Evolutionary conservation across 2,329 filamentous ascomycete genomes (phyloP), one percentile per base, ranked within the genome.

Genomic region (Paecilomyces dactylethromorphus): DNA sequence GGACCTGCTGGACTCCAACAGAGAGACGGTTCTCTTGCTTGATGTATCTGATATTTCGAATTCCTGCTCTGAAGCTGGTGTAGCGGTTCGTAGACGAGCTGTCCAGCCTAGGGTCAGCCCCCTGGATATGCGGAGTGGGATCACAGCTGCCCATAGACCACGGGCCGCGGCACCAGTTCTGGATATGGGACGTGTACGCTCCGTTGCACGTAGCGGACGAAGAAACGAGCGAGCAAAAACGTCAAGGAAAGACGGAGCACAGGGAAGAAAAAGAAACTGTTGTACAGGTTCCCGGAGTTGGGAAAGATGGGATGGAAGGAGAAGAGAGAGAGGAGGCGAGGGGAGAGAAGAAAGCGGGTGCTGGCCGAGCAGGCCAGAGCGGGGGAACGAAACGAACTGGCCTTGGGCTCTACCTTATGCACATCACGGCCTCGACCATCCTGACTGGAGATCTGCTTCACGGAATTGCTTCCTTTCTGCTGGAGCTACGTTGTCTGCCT

Each of bases 261-360:
- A 67, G 66, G 60, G 64, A 65, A 57, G 45, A 15, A 69, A 63
- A 63, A 63, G 59, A 62, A 62, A 62, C 50, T 69, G 69, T 66
- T 69, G 66, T 71, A 70, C 68, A 71, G 63, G 60, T 55, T 49
- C 56, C 35, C 31, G 50, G 55, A 54, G 62, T 58, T 33, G 55
- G 54, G 59, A 58, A 58, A 60, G 50, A 61, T 45, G 62, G 56
- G 45, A 61, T 59, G 54, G 65, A 59, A 63, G 53, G 60, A 64
- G 62, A 51, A 60, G 63, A 59, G 53, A 62, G 55, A 51, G 54
- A 56, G 59, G 57, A 54, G 57, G 54, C 57, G 63, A 63, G 59
- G 58, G 64, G 58, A 54, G 63, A 59, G 56, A 58, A 62, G 59
- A 53, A 29, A 64, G 57, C 59, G 59, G 56, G 35, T 21, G 35